Evolutionary conservation across 352 stramenopile species (phyloP), one percentile per base, ranked within the genome.

Genomic region (Pythium volutum): DNA sequence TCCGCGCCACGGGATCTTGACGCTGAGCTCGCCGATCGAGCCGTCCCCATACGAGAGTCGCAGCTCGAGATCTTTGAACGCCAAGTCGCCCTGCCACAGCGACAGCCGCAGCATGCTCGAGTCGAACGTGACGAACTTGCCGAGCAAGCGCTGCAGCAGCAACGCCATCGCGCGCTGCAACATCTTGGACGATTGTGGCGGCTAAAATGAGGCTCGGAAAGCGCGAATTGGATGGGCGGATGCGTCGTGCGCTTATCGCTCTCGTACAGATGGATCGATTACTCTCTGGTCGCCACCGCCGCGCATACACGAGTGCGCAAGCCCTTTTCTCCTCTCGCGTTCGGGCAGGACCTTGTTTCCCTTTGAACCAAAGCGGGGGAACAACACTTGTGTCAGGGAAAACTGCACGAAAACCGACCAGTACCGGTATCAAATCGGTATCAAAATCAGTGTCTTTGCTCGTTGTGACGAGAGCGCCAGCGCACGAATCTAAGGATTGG

Each of bases 71-170:
- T 95, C 76, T 47, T 84, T 76, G 67, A 95, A 95, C 14, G 83
- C 87, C 66, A 95, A 29, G 47, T 95, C 86, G 50, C 86, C 86
- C 55, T 93, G 83, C 86, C 86, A 95, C 55, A 95, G 75, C 64
- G 81, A 91, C 48, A 95, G 66, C 58, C 80, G 75, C 39, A 95
- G 76, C 84, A 93, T 92, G 50, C 55, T 88, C 61, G 86, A 84
- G 70, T 95, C 81, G 62, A 95, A 92, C 16, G 81, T 89, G 72
- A 95, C 81, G 66, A 95, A 93, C 75, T 93, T 95, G 45, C 86
- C 86, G 57, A 95, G 80, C 56, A 95, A 63, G 18, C 86, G 82
- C 81, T 95, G 86, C 48, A 95, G 79, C 60, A 95, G 71, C 71
- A 93, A 62, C 65, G 86, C 86, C 51, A 95, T 69, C 16, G 83